A percentile compares a stretch with the other conserved stretches of the same genome.
Evolutionary conservation across 2,329 filamentous ascomycete species (phyloP).

Genomic region (Cladosporium phlei): DNA sequence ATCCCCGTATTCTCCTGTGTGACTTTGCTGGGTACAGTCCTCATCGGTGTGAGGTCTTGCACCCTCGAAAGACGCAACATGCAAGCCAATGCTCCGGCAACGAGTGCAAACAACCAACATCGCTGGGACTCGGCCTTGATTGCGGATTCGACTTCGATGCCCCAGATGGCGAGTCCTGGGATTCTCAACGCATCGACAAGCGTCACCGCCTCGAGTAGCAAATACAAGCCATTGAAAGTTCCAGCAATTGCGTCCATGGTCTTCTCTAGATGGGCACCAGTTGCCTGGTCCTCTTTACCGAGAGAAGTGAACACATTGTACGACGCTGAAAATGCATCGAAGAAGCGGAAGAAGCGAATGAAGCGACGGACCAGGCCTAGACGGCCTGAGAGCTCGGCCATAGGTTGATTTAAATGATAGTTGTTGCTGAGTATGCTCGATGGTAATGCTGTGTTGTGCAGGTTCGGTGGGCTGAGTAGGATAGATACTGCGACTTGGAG

Average conservation of each 20-base stretch:
- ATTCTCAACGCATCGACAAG: background rate
- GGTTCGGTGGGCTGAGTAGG: too few relatives aligned
- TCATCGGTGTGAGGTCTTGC: too few relatives aligned
- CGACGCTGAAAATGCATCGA: background rate
- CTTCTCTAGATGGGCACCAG: background rate
- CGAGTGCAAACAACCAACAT: conserved; percentile 3
- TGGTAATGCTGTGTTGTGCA: too few relatives aligned
- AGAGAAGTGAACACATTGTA: conserved; percentile 1
- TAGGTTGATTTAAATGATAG: too few relatives aligned
- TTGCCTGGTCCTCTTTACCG: too few relatives aligned
- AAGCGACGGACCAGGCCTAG: conserved; percentile 1
- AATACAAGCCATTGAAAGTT: conserved; percentile 7
- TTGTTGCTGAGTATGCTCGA: too few relatives aligned
- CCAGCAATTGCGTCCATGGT: background rate
- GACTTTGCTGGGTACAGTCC: background rate
- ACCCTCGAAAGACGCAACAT: background rate
- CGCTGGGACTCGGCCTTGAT: background rate
- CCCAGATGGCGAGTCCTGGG: background rate
- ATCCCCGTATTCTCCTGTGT: background rate
- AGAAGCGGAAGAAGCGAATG: conserved; percentile 8
- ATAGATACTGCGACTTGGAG: background rate
- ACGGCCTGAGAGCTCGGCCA: background rate
- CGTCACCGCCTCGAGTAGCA: background rate
- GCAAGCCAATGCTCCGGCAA: background rate
- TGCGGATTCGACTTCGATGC: background rate